Evolutionary conservation across 2,329 filamentous ascomycete genomes (phyloP).

Genomic region (Aspergillus brasiliensis): DNA sequence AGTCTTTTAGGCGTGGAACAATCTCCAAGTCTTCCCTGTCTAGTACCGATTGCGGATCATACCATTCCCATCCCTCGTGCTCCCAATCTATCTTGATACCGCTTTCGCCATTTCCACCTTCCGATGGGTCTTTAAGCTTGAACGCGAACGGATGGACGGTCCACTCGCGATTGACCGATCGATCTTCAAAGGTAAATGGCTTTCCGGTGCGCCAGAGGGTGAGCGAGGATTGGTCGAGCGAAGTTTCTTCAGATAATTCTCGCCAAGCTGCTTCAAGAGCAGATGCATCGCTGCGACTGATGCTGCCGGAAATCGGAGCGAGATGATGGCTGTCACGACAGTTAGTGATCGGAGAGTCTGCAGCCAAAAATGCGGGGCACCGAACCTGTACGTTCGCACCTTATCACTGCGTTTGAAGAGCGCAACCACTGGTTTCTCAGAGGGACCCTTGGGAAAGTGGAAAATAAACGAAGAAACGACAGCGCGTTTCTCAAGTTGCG

Average conservation of each 20-base stretch:
- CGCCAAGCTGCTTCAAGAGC: constrained; percentile 62
- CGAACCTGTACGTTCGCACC: constrained; percentile 61
- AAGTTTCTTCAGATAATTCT: constrained; percentile 65
- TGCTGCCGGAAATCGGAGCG: constrained; percentile 64
- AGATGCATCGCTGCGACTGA: constrained; percentile 56
- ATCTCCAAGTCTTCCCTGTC: constrained; percentile 52
- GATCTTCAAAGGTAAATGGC: constrained; percentile 60
- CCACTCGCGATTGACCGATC: constrained; percentile 59
- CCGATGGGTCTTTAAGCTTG: constrained; percentile 41
- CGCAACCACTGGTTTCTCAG: constrained; percentile 52
- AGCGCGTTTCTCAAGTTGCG: constrained; percentile 28
- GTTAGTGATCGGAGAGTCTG: not conserved
- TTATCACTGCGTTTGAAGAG: constrained; percentile 64
- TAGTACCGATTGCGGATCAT: constrained; percentile 54
- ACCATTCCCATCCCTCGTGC: constrained; percentile 62
- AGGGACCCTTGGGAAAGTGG: constrained; percentile 23
- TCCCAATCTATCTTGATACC: constrained; percentile 64
- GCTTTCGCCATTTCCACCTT: constrained; percentile 40
- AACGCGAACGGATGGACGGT: constrained; percentile 65
- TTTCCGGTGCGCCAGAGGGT: constrained; percentile 60
- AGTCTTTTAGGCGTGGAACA: constrained; percentile 61
- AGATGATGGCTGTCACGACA: constrained; percentile 48
- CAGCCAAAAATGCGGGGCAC: not conserved
- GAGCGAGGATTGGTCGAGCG: constrained; percentile 51
- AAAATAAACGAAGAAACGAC: constrained; percentile 52